Evolutionary conservation across 176 grass and related monocot species (phyloP).

Genomic region (Zoysia pacifica): DNA sequence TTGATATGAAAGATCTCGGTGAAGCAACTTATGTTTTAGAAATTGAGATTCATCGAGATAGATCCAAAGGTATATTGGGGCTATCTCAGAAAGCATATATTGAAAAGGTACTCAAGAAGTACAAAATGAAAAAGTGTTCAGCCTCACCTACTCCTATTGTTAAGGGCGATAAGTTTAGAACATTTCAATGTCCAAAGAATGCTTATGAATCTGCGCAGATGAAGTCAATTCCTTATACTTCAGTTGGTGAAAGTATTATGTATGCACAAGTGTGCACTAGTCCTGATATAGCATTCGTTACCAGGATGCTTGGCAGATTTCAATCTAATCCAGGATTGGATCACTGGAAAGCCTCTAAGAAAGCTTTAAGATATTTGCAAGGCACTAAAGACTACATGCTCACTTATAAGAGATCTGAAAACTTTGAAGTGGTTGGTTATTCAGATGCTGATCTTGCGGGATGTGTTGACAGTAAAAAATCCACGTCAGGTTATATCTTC

Average conservation of each 20-base stretch:
- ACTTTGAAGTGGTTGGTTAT: neutral
- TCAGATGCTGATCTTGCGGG: neutral
- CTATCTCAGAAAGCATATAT: no score
- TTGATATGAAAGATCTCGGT: no score
- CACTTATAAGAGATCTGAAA: neutral
- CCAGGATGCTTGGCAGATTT: neutral
- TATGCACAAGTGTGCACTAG: no score
- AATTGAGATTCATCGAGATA: no score
- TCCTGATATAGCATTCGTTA: neutral
- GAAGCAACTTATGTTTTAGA: no score
- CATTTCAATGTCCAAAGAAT: neutral
- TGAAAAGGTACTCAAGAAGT: neutral
- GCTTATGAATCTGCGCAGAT: neutral
- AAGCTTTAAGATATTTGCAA: neutral
- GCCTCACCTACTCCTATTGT: neutral
- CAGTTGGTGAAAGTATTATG: no score
- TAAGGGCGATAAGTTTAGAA: neutral
- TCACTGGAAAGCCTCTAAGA: neutral
- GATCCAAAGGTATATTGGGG: no score
- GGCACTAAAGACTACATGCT: neutral
- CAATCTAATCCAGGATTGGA: neutral
- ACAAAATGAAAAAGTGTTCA: neutral
- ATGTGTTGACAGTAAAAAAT: neutral
- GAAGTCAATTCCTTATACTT: neutral
- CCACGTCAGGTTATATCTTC: neutral